Percentiles rank a stretch among this genome's conserved stretches.
Evolutionary conservation across 768 basidiomycete genomes (phyloP).

Genomic region (Pisolithus albus): DNA sequence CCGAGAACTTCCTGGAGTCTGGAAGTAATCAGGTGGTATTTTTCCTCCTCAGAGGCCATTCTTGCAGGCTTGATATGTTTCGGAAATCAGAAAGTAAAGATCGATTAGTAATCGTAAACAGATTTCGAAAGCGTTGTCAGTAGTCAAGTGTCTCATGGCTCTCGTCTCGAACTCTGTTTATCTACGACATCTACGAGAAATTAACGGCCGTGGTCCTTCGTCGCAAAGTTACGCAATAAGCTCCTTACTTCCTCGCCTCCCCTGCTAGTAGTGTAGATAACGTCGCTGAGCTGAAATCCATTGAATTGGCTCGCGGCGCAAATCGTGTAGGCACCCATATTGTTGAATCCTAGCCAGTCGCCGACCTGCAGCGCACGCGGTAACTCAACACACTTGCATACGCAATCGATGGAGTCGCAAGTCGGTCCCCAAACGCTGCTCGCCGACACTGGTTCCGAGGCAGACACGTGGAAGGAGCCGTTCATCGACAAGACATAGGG

Average conservation of each 20-base stretch:
- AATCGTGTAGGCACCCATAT: slow-evolving; percentile 99
- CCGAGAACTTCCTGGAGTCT: slow-evolving; percentile 84
- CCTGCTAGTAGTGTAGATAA: slow-evolving; percentile 71
- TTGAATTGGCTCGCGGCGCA: slow-evolving; percentile 97
- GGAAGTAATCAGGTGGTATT: slow-evolving; percentile 79
- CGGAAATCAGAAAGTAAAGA: too few relatives aligned
- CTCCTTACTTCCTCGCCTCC: slow-evolving; percentile 46
- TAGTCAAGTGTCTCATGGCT: too few relatives aligned
- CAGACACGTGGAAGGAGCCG: slow-evolving; percentile 45
- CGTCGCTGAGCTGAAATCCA: slow-evolving; percentile 75
- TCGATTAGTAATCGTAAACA: too few relatives aligned
- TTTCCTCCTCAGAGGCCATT: slow-evolving; percentile 38
- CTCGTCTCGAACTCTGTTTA: background rate
- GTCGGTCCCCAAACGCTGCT: slow-evolving; percentile 97
- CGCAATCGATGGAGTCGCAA: slow-evolving; percentile 96
- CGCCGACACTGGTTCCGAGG: slow-evolving; percentile 35
- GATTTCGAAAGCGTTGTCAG: too few relatives aligned
- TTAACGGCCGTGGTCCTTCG: slow-evolving; percentile 31
- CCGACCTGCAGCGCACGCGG: slow-evolving; percentile 76
- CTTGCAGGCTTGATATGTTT: background rate
- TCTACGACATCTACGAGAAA: background rate
- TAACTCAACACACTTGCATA: slow-evolving; percentile 55
- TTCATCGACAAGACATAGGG: slow-evolving; percentile 73
- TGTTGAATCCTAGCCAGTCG: slow-evolving; percentile 96
- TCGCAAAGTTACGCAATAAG: slow-evolving; percentile 45